Evolutionary conservation across 2,329 filamentous ascomycete genomes (phyloP).

Genomic region (Amauroascus verrucosus): DNA sequence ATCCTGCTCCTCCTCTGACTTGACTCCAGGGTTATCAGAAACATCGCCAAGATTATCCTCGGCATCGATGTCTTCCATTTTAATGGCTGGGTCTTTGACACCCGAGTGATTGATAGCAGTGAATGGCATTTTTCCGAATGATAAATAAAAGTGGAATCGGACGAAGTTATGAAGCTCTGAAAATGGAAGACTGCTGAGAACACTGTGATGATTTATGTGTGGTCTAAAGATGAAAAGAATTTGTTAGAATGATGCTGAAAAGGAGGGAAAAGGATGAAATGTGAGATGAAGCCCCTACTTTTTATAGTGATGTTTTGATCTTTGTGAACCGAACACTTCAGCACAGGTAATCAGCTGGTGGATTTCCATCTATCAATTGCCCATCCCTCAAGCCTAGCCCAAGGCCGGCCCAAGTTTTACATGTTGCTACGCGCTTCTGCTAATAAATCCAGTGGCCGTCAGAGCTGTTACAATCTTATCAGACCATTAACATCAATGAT

Average conservation of each 20-base stretch:
- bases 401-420: no score
- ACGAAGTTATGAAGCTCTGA: background rate
- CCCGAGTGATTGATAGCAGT: slow-evolving; percentile 9
- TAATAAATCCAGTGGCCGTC: no score
- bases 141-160: no score
- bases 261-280: background rate
- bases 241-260: background rate
- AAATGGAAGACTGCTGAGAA: background rate
- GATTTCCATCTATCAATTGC: no score
- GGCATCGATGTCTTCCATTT: slow-evolving; percentile 5
- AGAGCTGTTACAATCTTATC: no score
- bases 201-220: background rate
- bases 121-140: slow-evolving; percentile 12
- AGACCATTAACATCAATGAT: no score
- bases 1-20: background rate
- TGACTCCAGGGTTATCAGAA: background rate
- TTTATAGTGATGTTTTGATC: background rate
- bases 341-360: background rate
- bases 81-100: background rate
- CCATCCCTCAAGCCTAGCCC: no score
- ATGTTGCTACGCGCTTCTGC: no score
- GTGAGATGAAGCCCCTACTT: background rate
- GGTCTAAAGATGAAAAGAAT: background rate
- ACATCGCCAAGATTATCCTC: background rate
- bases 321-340: background rate